Percentiles rank a stretch among this genome's conserved stretches.
Conservation (phyloP, 805 yeast species). For the Schizosaccharomyces osmophilus region DNA sequence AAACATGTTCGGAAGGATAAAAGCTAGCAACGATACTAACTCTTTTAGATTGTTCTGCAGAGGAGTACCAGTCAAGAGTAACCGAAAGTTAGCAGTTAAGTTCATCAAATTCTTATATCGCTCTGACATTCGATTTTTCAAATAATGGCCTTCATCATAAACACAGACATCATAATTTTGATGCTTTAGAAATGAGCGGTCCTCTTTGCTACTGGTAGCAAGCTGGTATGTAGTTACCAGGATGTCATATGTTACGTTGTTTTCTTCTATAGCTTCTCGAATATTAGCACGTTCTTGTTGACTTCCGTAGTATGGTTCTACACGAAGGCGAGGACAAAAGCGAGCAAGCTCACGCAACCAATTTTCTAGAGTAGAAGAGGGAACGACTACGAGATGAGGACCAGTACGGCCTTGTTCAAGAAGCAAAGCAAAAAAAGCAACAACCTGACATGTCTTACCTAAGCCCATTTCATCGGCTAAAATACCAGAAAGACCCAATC, state of each 20-base stretch:
- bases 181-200: slow-evolving; percentile 49
- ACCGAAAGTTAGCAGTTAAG: slow-evolving; percentile 53
- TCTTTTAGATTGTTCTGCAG: slow-evolving; percentile 80
- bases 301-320: slow-evolving; percentile 84
- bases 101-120: slow-evolving; percentile 72
- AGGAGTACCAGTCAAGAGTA: slow-evolving; percentile 88
- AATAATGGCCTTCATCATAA: slow-evolving; percentile 93
- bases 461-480: slow-evolving; percentile 96
- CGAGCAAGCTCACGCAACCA: slow-evolving; percentile 85
- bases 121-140: slow-evolving; percentile 72
- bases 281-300: slow-evolving; percentile 65
- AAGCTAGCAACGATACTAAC: slow-evolving; percentile 68
- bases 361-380: slow-evolving; percentile 84
- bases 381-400: slow-evolving; percentile 77
- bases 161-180: slow-evolving; percentile 68
- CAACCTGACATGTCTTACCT: slow-evolving; percentile 87
- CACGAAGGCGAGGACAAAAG: slow-evolving; percentile 91
- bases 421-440: slow-evolving; percentile 70
- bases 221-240: slow-evolving; percentile 81
- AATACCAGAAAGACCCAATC: slow-evolving; percentile 73
- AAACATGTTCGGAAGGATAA: slow-evolving; percentile 65
- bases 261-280: slow-evolving; percentile 36
- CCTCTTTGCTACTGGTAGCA: slow-evolving; percentile 74
- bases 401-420: slow-evolving; percentile 63
- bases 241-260: slow-evolving; percentile 45